phyloP scores from a whole-genome alignment of 2,329 filamentous ascomycete species.

The Podosphaera leucotricha region DNA sequence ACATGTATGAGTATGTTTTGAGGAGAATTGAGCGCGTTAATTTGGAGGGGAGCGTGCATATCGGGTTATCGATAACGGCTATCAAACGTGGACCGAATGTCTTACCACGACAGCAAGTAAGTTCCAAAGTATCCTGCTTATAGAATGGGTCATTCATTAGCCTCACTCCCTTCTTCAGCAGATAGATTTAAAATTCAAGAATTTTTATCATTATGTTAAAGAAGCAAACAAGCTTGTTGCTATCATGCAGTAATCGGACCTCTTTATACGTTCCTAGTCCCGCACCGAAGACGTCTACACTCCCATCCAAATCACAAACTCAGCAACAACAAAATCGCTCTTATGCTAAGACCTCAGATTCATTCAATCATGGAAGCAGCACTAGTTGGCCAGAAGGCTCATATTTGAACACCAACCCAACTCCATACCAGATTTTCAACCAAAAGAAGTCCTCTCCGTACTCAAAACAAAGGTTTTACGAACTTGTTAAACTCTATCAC shows the following conservation, averaged over 20 bases:
- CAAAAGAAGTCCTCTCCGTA: conserved; percentile 41
- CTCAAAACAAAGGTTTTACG: conserved; percentile 63
- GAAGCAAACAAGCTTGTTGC: conserved; percentile 17
- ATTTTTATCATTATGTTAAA: conserved; percentile 18
- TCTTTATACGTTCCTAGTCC: conserved; percentile 13
- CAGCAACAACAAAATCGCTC: conserved; percentile 10
- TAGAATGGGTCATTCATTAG: not conserved
- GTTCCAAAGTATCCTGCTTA: not conserved
- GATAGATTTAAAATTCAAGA: not conserved
- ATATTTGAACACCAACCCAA: conserved; percentile 18
- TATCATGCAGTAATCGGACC: conserved; percentile 18
- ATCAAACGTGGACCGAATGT: not conserved
- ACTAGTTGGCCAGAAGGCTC: conserved; percentile 14
- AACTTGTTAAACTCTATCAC: conserved; percentile 89
- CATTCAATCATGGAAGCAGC: conserved; percentile 16
- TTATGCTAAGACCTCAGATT: conserved; percentile 18
- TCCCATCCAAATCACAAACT: conserved; percentile 6
- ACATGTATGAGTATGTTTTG: not conserved
- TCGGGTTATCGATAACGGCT: not conserved
- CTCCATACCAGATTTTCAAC: conserved; percentile 74
- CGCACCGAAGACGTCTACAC: conserved; percentile 12
- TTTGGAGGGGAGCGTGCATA: not conserved
- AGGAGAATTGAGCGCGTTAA: conserved; percentile 1
- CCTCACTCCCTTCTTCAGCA: not conserved
- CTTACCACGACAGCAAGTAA: not conserved